A percentile compares a stretch with the other conserved stretches of the same genome.
These are phyloP conservation scores for Monilinia vaccinii-corymbosi DNA, from an alignment of 2,329 filamentous ascomycete species.

Conservation along the genomic window DNA sequence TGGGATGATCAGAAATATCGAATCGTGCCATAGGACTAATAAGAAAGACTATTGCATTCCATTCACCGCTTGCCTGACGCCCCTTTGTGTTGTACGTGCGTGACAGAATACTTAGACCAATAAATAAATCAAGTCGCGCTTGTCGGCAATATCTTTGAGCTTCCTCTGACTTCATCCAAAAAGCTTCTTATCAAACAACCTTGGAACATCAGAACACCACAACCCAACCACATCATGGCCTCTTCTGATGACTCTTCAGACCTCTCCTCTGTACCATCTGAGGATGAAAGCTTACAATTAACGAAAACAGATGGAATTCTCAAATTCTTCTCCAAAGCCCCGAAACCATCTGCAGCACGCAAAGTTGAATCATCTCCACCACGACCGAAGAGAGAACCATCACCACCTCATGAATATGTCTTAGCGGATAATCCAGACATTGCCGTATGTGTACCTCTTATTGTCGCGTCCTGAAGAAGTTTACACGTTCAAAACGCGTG, in stretches of 20 bases:
- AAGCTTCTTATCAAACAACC: conserved; percentile 9
- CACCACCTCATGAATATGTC: conserved; percentile 82
- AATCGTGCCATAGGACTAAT: conserved; percentile 9
- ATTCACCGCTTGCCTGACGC: conserved; percentile 2
- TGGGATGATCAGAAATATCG: conserved; percentile 9
- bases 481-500: conserved; percentile 46
- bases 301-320: conserved; percentile 49
- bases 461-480: conserved; percentile 31
- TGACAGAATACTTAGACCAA: conserved; percentile 12
- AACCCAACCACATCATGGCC: conserved; percentile 18
- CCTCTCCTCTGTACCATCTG: conserved; percentile 48
- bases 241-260: conserved; percentile 55
- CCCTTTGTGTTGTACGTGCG: conserved; percentile 13
- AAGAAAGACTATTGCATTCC: conserved; percentile 1
- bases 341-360: conserved; percentile 36
- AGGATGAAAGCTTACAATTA: conserved; percentile 44
- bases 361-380: conserved; percentile 52
- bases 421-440: conserved; percentile 87
- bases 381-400: conserved; percentile 71
- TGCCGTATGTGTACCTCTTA: conserved; percentile 58
- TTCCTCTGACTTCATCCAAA: conserved; percentile 17
- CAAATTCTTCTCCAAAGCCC: conserved; percentile 55
- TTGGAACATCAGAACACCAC: conserved; percentile 14
- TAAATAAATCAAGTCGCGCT: conserved; percentile 15
- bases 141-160: conserved; percentile 18